These are phyloP conservation scores for Phoenix roebelenii DNA, from an alignment of 176 grass and related monocot species.

Conservation along the genomic window DNA sequence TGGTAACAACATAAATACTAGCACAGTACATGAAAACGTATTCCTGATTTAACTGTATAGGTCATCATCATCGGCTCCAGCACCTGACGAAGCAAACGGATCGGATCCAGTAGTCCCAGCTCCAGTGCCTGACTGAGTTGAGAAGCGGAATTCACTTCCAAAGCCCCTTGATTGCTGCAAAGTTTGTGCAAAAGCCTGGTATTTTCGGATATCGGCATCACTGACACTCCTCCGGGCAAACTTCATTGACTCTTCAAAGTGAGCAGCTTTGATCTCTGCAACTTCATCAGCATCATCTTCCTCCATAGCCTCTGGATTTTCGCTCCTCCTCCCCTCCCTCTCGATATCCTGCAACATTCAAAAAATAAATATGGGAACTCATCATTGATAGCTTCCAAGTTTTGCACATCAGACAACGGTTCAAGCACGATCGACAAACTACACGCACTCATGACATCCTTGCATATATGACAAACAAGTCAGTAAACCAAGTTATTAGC, in stretches of 20 bases:
- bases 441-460: no score
- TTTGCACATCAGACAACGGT: no score
- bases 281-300: constrained; percentile 30
- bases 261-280: constrained; percentile 34
- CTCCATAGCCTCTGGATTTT: constrained; percentile 25
- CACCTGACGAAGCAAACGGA: constrained; percentile 25
- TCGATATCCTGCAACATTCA: constrained; percentile 29
- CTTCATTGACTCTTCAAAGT: constrained; percentile 67
- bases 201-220: constrained; percentile 49
- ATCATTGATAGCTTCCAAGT: no score
- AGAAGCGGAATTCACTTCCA: constrained; percentile 49
- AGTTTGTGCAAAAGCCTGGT: constrained; percentile 58
- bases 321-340: constrained; percentile 17
- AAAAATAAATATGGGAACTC: background rate
- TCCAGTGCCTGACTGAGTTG: constrained; percentile 11
- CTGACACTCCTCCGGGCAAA: constrained; percentile 38
- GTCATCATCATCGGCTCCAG: constrained; percentile 36
- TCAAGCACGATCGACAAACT: no score
- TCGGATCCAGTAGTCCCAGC: constrained; percentile 4
- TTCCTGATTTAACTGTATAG: constrained; percentile 35
- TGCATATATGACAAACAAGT: no score
- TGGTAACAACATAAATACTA: no score
- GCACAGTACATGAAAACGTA: no score
- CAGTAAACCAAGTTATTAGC: no score
- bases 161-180: constrained; percentile 57